A percentile compares a stretch with the other conserved stretches of the same genome.
Evolutionary conservation across 2,329 filamentous ascomycete genomes (phyloP).

Genomic region (Xylogone sp.): DNA sequence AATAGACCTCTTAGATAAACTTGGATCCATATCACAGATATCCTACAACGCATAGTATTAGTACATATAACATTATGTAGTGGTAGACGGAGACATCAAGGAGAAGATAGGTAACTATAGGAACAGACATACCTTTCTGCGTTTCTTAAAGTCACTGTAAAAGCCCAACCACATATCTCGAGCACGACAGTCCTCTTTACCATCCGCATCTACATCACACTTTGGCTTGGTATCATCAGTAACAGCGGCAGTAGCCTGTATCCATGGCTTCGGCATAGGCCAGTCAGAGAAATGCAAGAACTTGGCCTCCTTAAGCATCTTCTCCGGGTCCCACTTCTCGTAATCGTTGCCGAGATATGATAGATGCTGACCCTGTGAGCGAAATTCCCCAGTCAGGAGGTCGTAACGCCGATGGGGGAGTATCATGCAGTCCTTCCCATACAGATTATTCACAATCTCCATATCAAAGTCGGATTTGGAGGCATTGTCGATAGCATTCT

Average conservation of each 20-base stretch:
- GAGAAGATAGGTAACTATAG: background rate
- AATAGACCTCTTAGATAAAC: background rate
- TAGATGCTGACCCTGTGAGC: conserved; percentile 38
- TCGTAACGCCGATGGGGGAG: conserved; percentile 54
- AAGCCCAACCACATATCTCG: conserved; percentile 21
- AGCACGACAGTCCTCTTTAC: conserved; percentile 17
- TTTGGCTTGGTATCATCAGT: conserved; percentile 11
- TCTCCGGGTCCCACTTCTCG: conserved; percentile 47
- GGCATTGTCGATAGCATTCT: conserved; percentile 19
- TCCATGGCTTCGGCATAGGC: conserved; percentile 57
- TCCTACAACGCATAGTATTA: background rate
- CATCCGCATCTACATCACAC: conserved; percentile 11
- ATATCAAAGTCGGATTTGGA: conserved; percentile 45
- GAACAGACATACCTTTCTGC: conserved; percentile 13
- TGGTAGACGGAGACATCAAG: too few relatives aligned
- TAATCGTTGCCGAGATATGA: conserved; percentile 42
- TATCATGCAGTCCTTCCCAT: conserved; percentile 32
- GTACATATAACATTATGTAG: too few relatives aligned
- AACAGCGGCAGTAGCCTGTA: conserved; percentile 35
- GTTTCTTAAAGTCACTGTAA: conserved; percentile 20
- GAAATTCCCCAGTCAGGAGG: conserved; percentile 54
- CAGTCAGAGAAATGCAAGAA: conserved; percentile 58
- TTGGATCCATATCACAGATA: background rate
- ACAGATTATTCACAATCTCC: conserved; percentile 44
- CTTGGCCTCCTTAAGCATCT: conserved; percentile 46